Evolutionary conservation across 768 basidiomycete genomes (phyloP), one percentile per base, ranked within the genome.

Genomic region (Roridomyces roridus): DNA sequence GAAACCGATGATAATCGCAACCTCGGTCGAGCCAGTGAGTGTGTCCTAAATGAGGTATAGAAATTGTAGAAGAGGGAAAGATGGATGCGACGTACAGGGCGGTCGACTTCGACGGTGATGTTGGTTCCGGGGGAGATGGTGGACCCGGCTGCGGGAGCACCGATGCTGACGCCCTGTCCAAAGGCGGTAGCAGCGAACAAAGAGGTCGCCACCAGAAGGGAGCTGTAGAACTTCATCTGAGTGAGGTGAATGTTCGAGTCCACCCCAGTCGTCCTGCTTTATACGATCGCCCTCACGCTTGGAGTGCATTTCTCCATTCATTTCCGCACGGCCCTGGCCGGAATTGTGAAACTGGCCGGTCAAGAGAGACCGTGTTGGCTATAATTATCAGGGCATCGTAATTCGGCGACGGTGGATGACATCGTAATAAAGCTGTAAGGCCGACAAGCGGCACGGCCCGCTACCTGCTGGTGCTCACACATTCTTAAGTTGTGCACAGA

Each of bases 71-170:
- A 24, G 10, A 40, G 40, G 40, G 45, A 14, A 23, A 49, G 37
- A 39, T 31, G 41, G 9, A 20, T 14, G 17, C 36, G 12, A 70
- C 75, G 39, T 65, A 80, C 78, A 8, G 76, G 81, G 48, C 74
- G 72, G 54, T 80, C 78, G 7, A 85, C 64, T 57, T 82, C 77
- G 4, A 85, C 77, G 4, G 66, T 74, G 28, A 85, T 36, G 11
- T 64, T 61, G 8, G 57, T 64, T 6, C 84, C 83, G 24, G 77
- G 59, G 8, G 34, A 45, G 10, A 84, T 71, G 11, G 64, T 48
- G 3, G 71, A 54, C 6, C 72, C 74, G 3, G 68, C 62, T 6
- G 69, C 60, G 5, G 85, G 84, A 20, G 66, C 66, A 7, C 77
- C 77, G 31, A 86, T 80, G 15, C 15, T 23, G 4, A 70, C 72